Conservation (phyloP, 1,284 basidiomycete genomes). For the Acaromyces ingoldii region DNA sequence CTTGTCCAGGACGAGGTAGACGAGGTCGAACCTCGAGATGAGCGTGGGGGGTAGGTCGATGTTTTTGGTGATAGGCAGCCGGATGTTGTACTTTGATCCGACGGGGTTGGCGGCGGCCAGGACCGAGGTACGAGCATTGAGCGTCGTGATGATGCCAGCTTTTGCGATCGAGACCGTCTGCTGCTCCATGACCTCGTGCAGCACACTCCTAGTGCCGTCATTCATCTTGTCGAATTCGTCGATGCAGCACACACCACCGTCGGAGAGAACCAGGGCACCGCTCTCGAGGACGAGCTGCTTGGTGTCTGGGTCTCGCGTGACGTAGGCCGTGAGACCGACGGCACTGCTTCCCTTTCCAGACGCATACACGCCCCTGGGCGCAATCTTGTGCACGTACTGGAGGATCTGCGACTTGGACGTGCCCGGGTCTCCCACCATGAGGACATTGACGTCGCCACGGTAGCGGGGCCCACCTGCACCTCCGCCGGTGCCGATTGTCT, state of each 20-base stretch:
- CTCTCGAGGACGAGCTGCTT: slow-evolving; percentile 96
- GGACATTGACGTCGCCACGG: slow-evolving; percentile 93
- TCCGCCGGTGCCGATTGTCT: slow-evolving; percentile 83
- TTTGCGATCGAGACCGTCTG: slow-evolving; percentile 99
- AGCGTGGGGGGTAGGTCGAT: slow-evolving; percentile 85
- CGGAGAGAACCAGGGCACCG: slow-evolving; percentile 91
- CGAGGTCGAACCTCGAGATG: slow-evolving; percentile 92
- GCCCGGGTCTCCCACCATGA: slow-evolving; percentile 96
- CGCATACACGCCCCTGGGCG: slow-evolving; percentile 76
- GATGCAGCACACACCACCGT: slow-evolving; percentile 97
- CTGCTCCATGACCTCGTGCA: slow-evolving; percentile 99
- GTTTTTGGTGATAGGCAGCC: slow-evolving; percentile 66
- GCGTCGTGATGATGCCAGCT: slow-evolving; percentile 95
- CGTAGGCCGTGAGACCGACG: slow-evolving; percentile 95
- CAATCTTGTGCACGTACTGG: slow-evolving; percentile 94
- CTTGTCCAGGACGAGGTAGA: slow-evolving; percentile 95
- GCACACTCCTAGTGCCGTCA: slow-evolving; percentile 87
- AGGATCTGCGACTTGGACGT: slow-evolving; percentile 90
- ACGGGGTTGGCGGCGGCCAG: slow-evolving; percentile 95
- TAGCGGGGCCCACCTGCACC: slow-evolving; percentile 92
- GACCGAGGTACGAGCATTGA: slow-evolving; percentile 95
- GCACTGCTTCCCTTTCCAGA: slow-evolving; percentile 97
- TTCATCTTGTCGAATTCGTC: slow-evolving; percentile 99
- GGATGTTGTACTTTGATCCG: slow-evolving; percentile 87
- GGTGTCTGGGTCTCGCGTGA: slow-evolving; percentile 93